Conservation (phyloP, 805 yeast species). For the Teunomyces barrocoloradensis region DNA sequence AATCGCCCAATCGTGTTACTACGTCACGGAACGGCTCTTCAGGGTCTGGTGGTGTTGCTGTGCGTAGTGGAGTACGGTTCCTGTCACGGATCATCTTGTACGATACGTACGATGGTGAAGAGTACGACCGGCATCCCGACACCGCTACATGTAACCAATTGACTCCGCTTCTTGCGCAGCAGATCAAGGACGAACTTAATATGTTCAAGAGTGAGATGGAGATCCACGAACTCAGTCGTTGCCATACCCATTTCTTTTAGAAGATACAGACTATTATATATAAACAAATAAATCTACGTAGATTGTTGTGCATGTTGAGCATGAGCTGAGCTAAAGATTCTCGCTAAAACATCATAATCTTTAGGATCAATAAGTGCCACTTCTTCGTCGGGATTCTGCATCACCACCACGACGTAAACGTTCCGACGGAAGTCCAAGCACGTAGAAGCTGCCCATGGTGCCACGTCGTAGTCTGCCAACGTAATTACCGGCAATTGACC, state of each 20-base stretch:
- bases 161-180: constrained; percentile 83
- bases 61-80: constrained; percentile 50
- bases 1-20: constrained; percentile 16
- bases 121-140: constrained; percentile 92
- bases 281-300: too few relatives aligned
- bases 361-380: constrained; percentile 41
- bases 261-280: too few relatives aligned
- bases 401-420: constrained; percentile 43
- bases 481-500: constrained; percentile 49
- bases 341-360: constrained; percentile 39
- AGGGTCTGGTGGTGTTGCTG: not conserved
- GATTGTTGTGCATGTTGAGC: constrained; percentile 8
- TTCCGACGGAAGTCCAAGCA: constrained; percentile 43
- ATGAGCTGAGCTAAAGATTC: constrained; percentile 48
- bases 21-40: not conserved
- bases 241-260: constrained; percentile 81
- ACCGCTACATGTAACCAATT: constrained; percentile 88
- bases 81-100: constrained; percentile 80
- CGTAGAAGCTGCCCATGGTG: constrained; percentile 50
- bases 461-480: constrained; percentile 47
- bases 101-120: constrained; percentile 79
- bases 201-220: constrained; percentile 76
- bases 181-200: constrained; percentile 83
- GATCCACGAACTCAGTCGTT: constrained; percentile 72
- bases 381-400: constrained; percentile 42